phyloP scores from a whole-genome alignment of 495 filamentous ascomycete genomes.

The Rhypophila decipiens region DNA sequence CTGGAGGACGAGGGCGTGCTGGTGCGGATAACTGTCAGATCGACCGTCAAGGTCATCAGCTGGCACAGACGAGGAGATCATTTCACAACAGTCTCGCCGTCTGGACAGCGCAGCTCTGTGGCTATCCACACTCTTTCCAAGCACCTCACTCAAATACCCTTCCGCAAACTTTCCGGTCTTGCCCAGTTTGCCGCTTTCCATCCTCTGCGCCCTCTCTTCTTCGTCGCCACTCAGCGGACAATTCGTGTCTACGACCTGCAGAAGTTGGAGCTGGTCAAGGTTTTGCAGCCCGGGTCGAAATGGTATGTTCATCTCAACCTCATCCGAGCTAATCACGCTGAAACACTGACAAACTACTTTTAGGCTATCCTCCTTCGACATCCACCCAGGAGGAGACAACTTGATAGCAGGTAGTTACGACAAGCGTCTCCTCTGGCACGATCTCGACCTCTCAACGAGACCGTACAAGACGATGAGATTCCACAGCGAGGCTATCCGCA shows the following conservation, averaged over 20 bases:
- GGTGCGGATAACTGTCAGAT: conserved; percentile 70
- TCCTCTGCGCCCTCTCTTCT: conserved; percentile 84
- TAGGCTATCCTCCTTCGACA: conserved; percentile 90
- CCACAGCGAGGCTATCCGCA: conserved; percentile 82
- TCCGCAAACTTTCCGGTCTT: conserved; percentile 78
- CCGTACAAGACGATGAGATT: conserved; percentile 96
- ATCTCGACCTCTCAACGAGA: conserved; percentile 80
- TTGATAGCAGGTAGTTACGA: conserved; percentile 92
- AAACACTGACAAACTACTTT: conserved; percentile 8
- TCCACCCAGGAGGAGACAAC: conserved; percentile 91
- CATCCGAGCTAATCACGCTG: neutral
- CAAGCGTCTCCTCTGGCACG: conserved; percentile 90
- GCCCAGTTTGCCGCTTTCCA: conserved; percentile 91
- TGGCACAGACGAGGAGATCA: conserved; percentile 96
- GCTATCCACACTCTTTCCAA: conserved; percentile 93
- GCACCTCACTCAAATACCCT: conserved; percentile 89
- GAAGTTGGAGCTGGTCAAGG: conserved; percentile 81
- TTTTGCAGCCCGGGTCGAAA: conserved; percentile 82
- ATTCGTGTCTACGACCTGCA: conserved; percentile 90
- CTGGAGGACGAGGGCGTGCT: conserved; percentile 73
- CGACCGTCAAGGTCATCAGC: conserved; percentile 78
- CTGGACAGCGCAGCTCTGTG: conserved; percentile 71
- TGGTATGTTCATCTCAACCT: conserved; percentile 15
- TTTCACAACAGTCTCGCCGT: conserved; percentile 83
- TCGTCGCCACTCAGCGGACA: conserved; percentile 88